Base-by-base conservation (phyloP, 139 green algal genomes). In the Pycnococcus provasolii region DNA sequence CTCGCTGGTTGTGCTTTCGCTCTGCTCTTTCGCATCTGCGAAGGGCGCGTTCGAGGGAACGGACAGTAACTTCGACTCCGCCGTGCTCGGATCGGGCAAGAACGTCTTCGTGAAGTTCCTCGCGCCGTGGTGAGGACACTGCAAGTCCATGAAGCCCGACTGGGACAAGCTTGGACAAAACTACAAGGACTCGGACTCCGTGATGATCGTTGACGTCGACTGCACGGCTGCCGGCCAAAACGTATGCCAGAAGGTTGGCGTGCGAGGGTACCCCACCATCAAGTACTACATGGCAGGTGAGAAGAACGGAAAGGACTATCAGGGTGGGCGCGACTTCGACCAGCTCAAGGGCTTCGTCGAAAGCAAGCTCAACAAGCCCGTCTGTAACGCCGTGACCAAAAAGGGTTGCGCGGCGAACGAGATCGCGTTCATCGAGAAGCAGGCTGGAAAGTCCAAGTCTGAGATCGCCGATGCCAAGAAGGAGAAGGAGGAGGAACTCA, bases 91-190 rank as follows among this genome's bases (percentile, higher is more conserved):
- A 9, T 62, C 53, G 6, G 61, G 61, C 40, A 75, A 75, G 69
- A 65, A 65, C 6, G 60, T 39, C 46, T 70, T 75, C 54, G 62
- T 75, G 13, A 75, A 75, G 52, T 75, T 70, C 45, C 61, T 75
- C 9, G 69, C 69, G 52, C 69, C 69, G 53, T 75, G 69, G 69
- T 75, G 69, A 75, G 69, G 69, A 37, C 69, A 75, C 69, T 75
- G 69, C 53, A 75, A 75, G 69, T 65, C 60, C 46, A 75, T 75
- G 69, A 75, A 75, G 46, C 69, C 69, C 13, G 69, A 62, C 48
- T 75, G 69, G 69, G 69, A 75, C 61, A 70, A 70, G 45, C 69
- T 75, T 41, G 62, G 61, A 53, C 7, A 60, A 53, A 11, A 65
- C 2, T 75, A 70, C 44, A 43, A 37, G 4, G 69, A 65, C 45